phyloP scores from a whole-genome alignment of 768 basidiomycete genomes.

The Lentinula sp. region DNA sequence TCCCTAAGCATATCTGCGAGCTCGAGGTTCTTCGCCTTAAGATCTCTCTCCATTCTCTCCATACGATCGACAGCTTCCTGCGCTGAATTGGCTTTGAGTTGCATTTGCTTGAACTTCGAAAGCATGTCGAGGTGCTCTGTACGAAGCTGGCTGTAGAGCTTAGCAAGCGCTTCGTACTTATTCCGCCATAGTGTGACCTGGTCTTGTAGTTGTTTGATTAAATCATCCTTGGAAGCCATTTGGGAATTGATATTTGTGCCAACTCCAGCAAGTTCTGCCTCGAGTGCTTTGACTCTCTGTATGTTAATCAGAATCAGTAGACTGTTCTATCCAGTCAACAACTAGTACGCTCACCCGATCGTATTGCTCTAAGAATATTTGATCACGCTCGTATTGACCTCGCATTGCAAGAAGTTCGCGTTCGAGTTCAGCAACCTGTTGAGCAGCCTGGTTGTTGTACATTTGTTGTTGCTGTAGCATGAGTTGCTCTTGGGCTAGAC shows the following conservation, averaged over 20 bases:
- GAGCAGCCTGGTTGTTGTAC: slow-evolving; percentile 69
- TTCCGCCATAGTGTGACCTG: slow-evolving; percentile 96
- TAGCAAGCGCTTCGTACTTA: slow-evolving; percentile 98
- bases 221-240: slow-evolving; percentile 86
- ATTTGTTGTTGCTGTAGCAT: slow-evolving; percentile 79
- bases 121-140: slow-evolving; percentile 97
- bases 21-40: slow-evolving; percentile 98
- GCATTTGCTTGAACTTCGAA: slow-evolving; percentile 94
- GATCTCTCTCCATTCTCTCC: slow-evolving; percentile 97
- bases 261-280: slow-evolving; percentile 78
- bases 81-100: slow-evolving; percentile 96
- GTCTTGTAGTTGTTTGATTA: slow-evolving; percentile 93
- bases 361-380: slow-evolving; percentile 96
- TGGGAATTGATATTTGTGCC: slow-evolving; percentile 77
- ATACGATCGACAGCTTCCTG: slow-evolving; percentile 97
- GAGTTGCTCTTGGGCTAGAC: slow-evolving; percentile 84
- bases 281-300: slow-evolving; percentile 92
- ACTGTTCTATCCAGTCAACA: background rate
- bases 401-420: slow-evolving; percentile 87
- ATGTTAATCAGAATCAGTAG: slow-evolving; percentile 6
- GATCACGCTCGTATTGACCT: slow-evolving; percentile 96
- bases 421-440: slow-evolving; percentile 79
- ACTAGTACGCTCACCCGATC: slow-evolving; percentile 62
- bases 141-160: slow-evolving; percentile 96
- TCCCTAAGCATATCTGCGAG: slow-evolving; percentile 99